Base-by-base conservation (phyloP, 139 green algal genomes). In the Coelastrella sp. region DNA sequence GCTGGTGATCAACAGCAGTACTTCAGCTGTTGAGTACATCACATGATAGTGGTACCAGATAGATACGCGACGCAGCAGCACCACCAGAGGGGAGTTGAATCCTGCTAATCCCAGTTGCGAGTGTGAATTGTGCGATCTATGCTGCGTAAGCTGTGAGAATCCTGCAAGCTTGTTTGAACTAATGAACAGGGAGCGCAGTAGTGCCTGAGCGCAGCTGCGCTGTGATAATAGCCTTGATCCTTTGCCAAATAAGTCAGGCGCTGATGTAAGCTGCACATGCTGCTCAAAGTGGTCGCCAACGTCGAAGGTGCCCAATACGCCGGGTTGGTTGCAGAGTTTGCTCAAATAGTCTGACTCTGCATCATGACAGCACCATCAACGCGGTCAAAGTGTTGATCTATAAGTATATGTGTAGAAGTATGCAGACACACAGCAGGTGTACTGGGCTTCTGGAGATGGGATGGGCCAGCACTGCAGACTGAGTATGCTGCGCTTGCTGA, bases 31-130 rank as follows among this genome's bases (percentile, higher is more conserved):
- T 11, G 19, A 40, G 38, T 57, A 59, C 21, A 43, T 43, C 3
- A 69, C 75, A 19, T 71, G 51, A 8, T 82, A 69, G 40, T 71
- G 41, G 43, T 59, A 82, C 75, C 75, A 82, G 3, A 38, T 25
- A 7, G 75, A 25, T 4, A 82, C 75, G 4, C 75, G 75, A 32
- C 75, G 75, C 35, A 82, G 53, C 53, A 82, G 53, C 5, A 23
- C 19, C 17, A 69, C 51, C 51, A 82, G 75, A 5, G 75, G 75
- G 5, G 75, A 69, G 35, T 53, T 11, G 4, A n/a, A 35, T 5
- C 73, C 73, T 17, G 37, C 73, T 5, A 81, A 50, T 3, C 73
- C 73, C 5, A 41, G 43, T 17, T 57, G n/a, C n/a, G 43, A 25
- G 34, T 48, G 32, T 41, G 43, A 41, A 51, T 17, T 30, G 2